phyloP scores from a whole-genome alignment of 495 filamentous ascomycete species.

The Hyaloscypha variabilis region DNA sequence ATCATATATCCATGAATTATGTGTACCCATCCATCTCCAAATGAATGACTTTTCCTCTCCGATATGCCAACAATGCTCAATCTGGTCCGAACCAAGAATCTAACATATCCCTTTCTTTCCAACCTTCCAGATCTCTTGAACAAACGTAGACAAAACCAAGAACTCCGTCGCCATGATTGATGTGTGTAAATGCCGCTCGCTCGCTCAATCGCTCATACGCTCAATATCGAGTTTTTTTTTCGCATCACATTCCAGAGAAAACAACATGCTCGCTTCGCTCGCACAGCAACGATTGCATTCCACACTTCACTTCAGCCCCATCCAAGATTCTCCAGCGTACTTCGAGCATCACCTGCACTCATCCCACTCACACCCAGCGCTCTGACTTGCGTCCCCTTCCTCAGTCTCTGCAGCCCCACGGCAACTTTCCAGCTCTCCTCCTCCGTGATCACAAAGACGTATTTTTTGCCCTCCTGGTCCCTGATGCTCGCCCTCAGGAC shows the following conservation, averaged over 20 bases:
- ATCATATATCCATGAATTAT: background rate
- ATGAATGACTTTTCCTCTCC: background rate
- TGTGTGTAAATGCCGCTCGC: conserved; percentile 29
- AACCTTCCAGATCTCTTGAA: background rate
- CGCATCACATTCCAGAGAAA: conserved; percentile 19
- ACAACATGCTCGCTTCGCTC: conserved; percentile 9
- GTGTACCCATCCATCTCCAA: background rate
- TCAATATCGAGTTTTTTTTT: conserved; percentile 8
- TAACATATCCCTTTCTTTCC: background rate
- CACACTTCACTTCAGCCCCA: conserved; percentile 47
- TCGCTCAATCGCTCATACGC: conserved; percentile 13
- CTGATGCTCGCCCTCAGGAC: conserved; percentile 79
- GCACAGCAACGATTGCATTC: background rate
- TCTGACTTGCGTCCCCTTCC: conserved; percentile 69
- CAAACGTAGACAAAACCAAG: conserved; percentile 3
- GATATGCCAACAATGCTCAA: background rate
- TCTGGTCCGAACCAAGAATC: conserved; percentile 13
- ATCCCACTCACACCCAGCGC: conserved; percentile 67
- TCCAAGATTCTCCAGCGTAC: conserved; percentile 62
- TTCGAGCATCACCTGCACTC: conserved; percentile 59
- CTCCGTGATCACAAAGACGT: conserved; percentile 79
- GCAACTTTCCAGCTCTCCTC: conserved; percentile 94
- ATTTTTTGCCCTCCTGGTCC: conserved; percentile 82
- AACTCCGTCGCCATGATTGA: conserved; percentile 34
- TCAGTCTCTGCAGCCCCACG: conserved; percentile 73